phyloP scores from a whole-genome alignment of 305 asterid species.

The Plantago lanceolata region DNA sequence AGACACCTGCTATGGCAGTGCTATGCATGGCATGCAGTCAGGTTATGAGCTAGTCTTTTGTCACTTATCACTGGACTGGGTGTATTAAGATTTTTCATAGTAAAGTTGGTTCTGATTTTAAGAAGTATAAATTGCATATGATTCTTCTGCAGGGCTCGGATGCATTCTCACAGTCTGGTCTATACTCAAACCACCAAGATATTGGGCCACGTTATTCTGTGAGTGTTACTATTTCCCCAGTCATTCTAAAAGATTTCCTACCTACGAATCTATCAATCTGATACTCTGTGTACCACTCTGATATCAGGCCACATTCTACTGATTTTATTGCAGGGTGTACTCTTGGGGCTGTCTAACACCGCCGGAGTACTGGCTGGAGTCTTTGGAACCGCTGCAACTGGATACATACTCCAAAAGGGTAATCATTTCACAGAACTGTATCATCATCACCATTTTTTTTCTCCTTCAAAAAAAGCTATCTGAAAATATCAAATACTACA shows the following conservation, averaged over 20 bases:
- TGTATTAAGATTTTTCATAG: neutral
- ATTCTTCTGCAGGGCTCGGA: constrained; percentile 66
- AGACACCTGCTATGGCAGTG: constrained; percentile 87
- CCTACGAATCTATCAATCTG: neutral
- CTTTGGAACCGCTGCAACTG: constrained; percentile 95
- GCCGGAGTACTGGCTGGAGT: constrained; percentile 99
- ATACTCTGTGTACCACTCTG: neutral
- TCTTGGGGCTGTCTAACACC: constrained; percentile 82
- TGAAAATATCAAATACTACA: neutral
- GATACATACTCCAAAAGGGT: constrained; percentile 96
- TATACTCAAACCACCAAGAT: constrained; percentile 97
- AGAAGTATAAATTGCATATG: neutral
- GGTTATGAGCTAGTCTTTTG: constrained; percentile 39
- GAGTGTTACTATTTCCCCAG: constrained; percentile 36
- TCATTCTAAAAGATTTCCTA: neutral
- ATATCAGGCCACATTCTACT: neutral
- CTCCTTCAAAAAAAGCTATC: too few species aligned
- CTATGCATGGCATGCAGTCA: constrained; percentile 97
- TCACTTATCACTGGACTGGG: constrained; percentile 7
- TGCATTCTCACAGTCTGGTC: constrained; percentile 97
- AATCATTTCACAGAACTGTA: constrained; percentile 18
- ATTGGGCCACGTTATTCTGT: constrained; percentile 97
- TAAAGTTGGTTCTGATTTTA: neutral
- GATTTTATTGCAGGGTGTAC: constrained; percentile 58
- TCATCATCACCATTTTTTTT: neutral